Evolutionary conservation across 495 filamentous ascomycete species (phyloP), one percentile per base, ranked within the genome.

Genomic region (Bathelium albidoporum): DNA sequence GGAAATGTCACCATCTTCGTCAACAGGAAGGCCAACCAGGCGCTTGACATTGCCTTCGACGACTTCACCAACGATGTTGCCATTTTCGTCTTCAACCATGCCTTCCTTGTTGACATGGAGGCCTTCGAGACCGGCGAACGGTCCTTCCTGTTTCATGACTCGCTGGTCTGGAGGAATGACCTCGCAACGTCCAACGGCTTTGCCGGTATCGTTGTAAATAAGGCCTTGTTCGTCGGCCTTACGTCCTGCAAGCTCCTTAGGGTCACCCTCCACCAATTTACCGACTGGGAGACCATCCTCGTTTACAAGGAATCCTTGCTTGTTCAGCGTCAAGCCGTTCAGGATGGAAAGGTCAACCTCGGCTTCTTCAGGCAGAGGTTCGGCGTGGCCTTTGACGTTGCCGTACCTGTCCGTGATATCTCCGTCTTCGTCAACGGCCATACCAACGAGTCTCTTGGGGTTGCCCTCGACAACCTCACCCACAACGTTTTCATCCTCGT

Each of bases 1-100:
- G 60, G 91, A 78, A 64, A 95, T 87, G 63, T 94, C 90, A 18
- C 90, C 90, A 69, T 95, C 90, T 32, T 87, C 80, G 66, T 95
- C 90, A 41, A 95, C 89, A 10, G 77, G 69, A 68, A 88, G 86
- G n/a, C 89, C 89, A 36, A 87, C 79, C 5, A 95, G 81, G 62
- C 81, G 81, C 76, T 87, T 87, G 16, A 82, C 66, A 59, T 95
- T 87, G 32, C 90, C 90, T 61, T 91, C 84, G 36, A 85, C 75
- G 26, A 95, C 77, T 63, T 83, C 77, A 32, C 90, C 90, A 52
- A 95, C 83, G 59, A 81, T 75, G 61, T 88, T 81, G 49, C 85
- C 90, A 44, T 83, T 77, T 26, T 83, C 83, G 68, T 84, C 85
- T 58, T 86, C 79, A 59, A 95, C 85, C 65, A 82, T 83, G 43